Evolutionary conservation across 2,329 filamentous ascomycete species (phyloP).

Genomic region (Cladophialophora chaetospira): DNA sequence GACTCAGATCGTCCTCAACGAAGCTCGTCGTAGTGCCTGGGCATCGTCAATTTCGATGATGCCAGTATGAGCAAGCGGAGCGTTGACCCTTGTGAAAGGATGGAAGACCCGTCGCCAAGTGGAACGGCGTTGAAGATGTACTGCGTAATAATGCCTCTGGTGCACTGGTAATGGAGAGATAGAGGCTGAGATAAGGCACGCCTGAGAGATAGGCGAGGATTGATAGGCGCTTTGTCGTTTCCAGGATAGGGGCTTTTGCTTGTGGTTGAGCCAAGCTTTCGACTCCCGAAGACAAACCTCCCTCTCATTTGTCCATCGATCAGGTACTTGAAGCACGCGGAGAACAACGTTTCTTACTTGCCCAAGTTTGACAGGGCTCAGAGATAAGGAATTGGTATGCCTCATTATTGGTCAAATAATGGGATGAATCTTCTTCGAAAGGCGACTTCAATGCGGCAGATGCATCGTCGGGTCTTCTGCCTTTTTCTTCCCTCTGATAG

Average conservation of each 20-base stretch:
- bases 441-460: background rate
- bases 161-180: background rate
- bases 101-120: background rate
- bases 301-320: background rate
- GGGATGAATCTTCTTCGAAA: background rate
- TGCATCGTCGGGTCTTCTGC: background rate
- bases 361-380: background rate
- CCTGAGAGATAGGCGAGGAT: no score
- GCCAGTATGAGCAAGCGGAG: background rate
- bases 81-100: background rate
- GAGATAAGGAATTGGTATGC: conserved; percentile 1
- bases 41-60: background rate
- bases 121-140: background rate
- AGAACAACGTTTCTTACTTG: background rate
- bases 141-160: background rate
- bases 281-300: background rate
- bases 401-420: background rate
- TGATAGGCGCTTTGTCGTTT: background rate
- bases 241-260: background rate
- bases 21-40: conserved; percentile 3
- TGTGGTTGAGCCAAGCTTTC: background rate
- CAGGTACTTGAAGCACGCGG: background rate
- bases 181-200: conserved; percentile 1
- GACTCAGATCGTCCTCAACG: background rate
- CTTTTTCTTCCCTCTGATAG: background rate